Conservation (phyloP, 495 filamentous ascomycete species). For the Podospora appendiculata region DNA sequence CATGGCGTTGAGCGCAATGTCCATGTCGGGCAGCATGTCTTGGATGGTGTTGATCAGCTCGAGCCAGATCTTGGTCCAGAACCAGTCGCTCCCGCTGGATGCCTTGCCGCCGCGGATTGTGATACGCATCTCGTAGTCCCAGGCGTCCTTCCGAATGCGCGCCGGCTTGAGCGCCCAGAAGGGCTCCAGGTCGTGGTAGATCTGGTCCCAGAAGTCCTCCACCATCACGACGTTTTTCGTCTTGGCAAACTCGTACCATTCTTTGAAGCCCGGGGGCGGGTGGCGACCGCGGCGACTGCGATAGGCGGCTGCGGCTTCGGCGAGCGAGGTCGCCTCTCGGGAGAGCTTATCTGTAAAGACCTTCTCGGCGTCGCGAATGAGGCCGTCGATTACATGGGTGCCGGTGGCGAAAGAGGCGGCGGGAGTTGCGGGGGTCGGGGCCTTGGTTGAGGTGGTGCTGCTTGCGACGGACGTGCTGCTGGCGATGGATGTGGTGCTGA, state of each 20-base stretch:
- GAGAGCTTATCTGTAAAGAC: constrained; percentile 30
- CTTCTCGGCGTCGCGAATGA: constrained; percentile 36
- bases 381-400: constrained; percentile 39
- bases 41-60: constrained; percentile 50
- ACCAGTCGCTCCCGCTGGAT: constrained; percentile 46
- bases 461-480: not conserved
- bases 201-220: constrained; percentile 67
- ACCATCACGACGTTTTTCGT: constrained; percentile 52
- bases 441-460: not conserved
- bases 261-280: constrained; percentile 64
- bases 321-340: constrained; percentile 42
- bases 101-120: constrained; percentile 51
- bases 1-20: constrained; percentile 59
- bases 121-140: constrained; percentile 51
- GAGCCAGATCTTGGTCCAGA: constrained; percentile 57
- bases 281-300: constrained; percentile 56
- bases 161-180: constrained; percentile 59
- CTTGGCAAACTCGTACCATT: constrained; percentile 60
- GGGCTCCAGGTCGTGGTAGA: constrained; percentile 61
- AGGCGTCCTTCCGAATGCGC: constrained; percentile 46
- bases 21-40: constrained; percentile 61
- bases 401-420: constrained; percentile 11
- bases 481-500: no score
- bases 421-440: not conserved
- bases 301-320: constrained; percentile 54